Base-by-base conservation (phyloP, 2,329 filamentous ascomycete species). In the Aspergillaceae sp. region DNA sequence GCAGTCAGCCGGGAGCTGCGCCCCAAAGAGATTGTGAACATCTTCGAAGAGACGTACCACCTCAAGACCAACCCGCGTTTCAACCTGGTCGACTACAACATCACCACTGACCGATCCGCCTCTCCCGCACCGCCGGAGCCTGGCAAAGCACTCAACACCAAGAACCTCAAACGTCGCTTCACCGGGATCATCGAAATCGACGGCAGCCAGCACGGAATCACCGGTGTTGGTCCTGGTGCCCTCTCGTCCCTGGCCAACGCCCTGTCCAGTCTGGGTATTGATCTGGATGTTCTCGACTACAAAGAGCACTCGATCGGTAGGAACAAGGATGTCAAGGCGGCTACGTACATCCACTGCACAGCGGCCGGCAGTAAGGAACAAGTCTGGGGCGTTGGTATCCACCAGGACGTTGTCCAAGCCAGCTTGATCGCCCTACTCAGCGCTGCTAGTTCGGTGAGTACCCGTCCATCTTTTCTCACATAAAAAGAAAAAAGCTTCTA, bases 31-130 rank as follows among this genome's bases (percentile, higher is more conserved):
- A 95, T 97, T 60, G 85, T 85, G 3, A 75, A 80, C 32, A 76
- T 97, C n/a, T 97, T 97, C 66, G 84, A 94, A 67, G 73, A 83
- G 42, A 87, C 87, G 0, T 97, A 96, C 68, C 89, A 86, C 65
- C 80, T 96, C 55, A 81, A 83, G 57, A 78, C 80, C 48, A 92
- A 94, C 69, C 85, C 89, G 0, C 82, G 87, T 51, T 95, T 97
- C 73, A 82, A 74, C 59, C 77, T 97, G 28, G 73, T 97, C 56
- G 91, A 97, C 72, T 97, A 97, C 75, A 86, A 82, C 61, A 96
- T 97, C 71, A 81, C 79, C 2, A 82, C 86, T 9, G 91, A 97
- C 61, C 84, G 91, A 44, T 87, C 86, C 11, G 70, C 72, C 11
- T 90, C 86, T 0, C 87, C 89, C 3, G 79, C 77, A 7, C 84